These are phyloP conservation scores for Rhodotorula diobovata DNA, from an alignment of 768 basidiomycete genomes.

Conservation along the genomic window DNA sequence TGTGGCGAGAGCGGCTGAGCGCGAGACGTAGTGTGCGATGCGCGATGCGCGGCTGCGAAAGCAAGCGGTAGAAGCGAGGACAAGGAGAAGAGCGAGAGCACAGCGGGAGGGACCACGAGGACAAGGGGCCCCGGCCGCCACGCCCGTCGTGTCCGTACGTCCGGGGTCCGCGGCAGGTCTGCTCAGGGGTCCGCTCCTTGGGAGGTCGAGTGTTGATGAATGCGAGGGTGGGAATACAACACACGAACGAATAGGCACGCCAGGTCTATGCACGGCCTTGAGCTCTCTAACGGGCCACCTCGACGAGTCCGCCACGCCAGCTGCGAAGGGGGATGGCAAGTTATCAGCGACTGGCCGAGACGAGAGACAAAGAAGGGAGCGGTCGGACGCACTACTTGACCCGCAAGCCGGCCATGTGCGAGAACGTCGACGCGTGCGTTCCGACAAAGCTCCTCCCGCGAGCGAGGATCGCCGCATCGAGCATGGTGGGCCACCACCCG, in stretches of 20 bases:
- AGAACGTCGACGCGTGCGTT: constrained; percentile 22
- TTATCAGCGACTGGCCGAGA: neutral
- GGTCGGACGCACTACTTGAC: constrained; percentile 25
- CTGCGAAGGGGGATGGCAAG: neutral
- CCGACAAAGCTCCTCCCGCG: constrained; percentile 30
- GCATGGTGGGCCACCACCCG: constrained; percentile 29
- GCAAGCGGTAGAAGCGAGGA: neutral
- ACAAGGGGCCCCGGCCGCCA: no score
- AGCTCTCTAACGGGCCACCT: neutral
- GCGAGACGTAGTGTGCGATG: no score
- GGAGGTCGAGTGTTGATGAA: no score
- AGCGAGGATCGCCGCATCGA: constrained; percentile 30
- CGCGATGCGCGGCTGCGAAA: no score
- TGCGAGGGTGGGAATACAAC: neutral
- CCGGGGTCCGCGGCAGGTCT: no score
- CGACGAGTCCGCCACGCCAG: constrained; percentile 32
- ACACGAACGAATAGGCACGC: neutral
- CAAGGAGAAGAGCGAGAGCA: no score
- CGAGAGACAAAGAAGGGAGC: neutral
- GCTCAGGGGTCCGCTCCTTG: no score
- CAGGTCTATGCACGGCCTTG: neutral
- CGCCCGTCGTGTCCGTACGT: no score
- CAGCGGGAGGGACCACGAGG: no score
- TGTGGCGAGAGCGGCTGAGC: neutral
- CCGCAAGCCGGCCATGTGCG: constrained; percentile 22